These are phyloP conservation scores for Mrakia blollopis DNA, from an alignment of 768 basidiomycete species.

Conservation along the genomic window DNA sequence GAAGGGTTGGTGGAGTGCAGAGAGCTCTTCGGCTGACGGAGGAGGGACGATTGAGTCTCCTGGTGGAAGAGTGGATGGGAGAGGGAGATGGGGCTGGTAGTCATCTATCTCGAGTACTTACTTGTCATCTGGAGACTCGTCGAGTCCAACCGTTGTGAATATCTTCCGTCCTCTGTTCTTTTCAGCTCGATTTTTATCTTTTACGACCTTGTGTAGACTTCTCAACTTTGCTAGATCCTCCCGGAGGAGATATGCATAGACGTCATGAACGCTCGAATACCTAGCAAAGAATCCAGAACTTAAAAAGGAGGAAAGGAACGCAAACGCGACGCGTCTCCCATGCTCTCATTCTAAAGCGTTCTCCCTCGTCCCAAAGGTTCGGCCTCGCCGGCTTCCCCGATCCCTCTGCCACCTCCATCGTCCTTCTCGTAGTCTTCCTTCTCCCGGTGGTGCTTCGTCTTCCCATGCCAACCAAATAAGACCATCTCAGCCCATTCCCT, in stretches of 20 bases:
- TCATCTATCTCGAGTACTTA: neutral
- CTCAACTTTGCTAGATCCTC: no score
- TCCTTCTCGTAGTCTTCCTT: neutral
- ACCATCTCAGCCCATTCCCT: neutral
- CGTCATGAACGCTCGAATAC: no score
- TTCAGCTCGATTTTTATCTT: no score
- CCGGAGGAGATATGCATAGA: no score
- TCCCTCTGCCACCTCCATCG: neutral
- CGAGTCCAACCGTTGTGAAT: neutral
- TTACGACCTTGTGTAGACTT: no score
- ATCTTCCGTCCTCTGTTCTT: neutral
- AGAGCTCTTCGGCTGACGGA: neutral
- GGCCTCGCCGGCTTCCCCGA: neutral
- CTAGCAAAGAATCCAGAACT: neutral
- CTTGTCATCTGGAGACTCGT: neutral
- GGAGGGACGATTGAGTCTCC: neutral
- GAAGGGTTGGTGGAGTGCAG: neutral
- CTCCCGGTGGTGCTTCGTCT: neutral
- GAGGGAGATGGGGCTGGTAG: slow-evolving; percentile 1
- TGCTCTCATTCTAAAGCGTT: neutral
- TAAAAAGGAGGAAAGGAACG: neutral
- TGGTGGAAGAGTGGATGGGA: neutral
- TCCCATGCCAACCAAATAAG: neutral
- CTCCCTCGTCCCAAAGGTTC: neutral
- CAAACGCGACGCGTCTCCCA: neutral